phyloP scores from a whole-genome alignment of 306 rosid genomes.

The Calophaca sinica region DNA sequence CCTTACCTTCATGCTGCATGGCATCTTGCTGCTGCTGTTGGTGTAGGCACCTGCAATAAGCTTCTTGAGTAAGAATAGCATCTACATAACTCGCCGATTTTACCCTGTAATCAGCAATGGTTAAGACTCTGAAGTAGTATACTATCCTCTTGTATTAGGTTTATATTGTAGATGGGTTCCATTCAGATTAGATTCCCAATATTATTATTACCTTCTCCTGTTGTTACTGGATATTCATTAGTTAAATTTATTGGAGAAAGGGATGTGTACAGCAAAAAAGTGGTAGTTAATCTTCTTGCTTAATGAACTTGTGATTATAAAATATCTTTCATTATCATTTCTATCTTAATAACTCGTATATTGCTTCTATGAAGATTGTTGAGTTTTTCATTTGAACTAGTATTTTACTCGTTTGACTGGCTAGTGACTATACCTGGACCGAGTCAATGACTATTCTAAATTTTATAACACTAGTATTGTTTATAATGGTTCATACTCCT shows the following conservation, averaged over 20 bases:
- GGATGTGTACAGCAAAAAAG: background rate
- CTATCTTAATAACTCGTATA: background rate
- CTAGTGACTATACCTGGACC: too few species aligned
- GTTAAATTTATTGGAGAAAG: slow-evolving; percentile 40
- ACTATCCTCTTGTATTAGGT: slow-evolving; percentile 30
- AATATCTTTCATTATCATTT: slow-evolving; percentile 13
- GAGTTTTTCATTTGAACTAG: too few species aligned
- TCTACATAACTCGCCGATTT: slow-evolving; percentile 45
- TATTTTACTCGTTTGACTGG: too few species aligned
- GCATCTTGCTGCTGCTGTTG: slow-evolving; percentile 99
- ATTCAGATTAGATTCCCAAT: slow-evolving; percentile 27
- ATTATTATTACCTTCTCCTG: slow-evolving; percentile 22
- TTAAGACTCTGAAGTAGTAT: slow-evolving; percentile 30
- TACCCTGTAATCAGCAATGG: slow-evolving; percentile 24
- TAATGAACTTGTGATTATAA: slow-evolving; percentile 21
- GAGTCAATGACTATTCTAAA: too few species aligned
- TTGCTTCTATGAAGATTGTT: too few species aligned
- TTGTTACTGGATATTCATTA: slow-evolving; percentile 24
- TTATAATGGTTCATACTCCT: too few species aligned
- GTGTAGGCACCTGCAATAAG: slow-evolving; percentile 91
- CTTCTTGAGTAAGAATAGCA: slow-evolving; percentile 70
- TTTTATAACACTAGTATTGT: too few species aligned
- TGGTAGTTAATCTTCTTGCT: slow-evolving; percentile 15
- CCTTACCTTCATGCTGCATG: slow-evolving; percentile 97
- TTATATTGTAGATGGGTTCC: slow-evolving; percentile 28